Evolutionary conservation across 2,329 filamentous ascomycete species (phyloP).

Genomic region (Cercospora janseana): DNA sequence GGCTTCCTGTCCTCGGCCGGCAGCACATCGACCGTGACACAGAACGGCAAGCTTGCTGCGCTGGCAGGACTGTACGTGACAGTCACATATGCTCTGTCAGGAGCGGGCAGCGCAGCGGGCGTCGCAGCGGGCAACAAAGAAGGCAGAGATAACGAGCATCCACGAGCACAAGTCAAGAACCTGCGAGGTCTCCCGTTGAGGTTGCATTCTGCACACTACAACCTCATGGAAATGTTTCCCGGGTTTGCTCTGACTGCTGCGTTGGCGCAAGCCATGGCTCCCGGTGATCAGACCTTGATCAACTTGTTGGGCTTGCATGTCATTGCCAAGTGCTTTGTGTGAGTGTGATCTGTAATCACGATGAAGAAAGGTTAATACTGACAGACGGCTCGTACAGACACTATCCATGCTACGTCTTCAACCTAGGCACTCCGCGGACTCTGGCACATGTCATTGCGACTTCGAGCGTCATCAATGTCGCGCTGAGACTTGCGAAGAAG

Average conservation of each 20-base stretch:
- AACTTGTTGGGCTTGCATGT: constrained; percentile 37
- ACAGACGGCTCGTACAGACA: constrained; percentile 17
- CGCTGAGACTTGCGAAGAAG: constrained; percentile 30
- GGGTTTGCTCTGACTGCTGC: constrained; percentile 32
- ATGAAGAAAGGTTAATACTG: background rate
- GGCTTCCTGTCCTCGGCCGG: constrained; percentile 30
- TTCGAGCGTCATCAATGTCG: constrained; percentile 32
- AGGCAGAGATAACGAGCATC: constrained; percentile 32
- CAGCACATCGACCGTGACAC: constrained; percentile 19
- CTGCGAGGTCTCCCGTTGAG: constrained; percentile 31
- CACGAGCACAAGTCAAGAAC: constrained; percentile 25
- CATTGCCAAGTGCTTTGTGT: constrained; percentile 33
- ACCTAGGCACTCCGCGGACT: constrained; percentile 24
- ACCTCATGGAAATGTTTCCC: constrained; percentile 34
- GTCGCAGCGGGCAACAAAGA: constrained; percentile 26
- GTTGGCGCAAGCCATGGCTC: constrained; percentile 33
- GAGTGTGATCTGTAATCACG: constrained; percentile 12
- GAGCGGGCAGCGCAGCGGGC: constrained; percentile 32
- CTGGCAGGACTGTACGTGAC: constrained; percentile 32
- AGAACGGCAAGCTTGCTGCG: constrained; percentile 33
- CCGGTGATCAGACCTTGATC: constrained; percentile 31
- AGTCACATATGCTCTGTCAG: constrained; percentile 32
- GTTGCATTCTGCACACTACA: constrained; percentile 30
- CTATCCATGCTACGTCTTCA: constrained; percentile 32
- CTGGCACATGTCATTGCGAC: constrained; percentile 33